A percentile compares a stretch with the other conserved stretches of the same genome.
Conservation (phyloP, 202 grass and related monocot species). For the Digitaria exilis region DNA sequence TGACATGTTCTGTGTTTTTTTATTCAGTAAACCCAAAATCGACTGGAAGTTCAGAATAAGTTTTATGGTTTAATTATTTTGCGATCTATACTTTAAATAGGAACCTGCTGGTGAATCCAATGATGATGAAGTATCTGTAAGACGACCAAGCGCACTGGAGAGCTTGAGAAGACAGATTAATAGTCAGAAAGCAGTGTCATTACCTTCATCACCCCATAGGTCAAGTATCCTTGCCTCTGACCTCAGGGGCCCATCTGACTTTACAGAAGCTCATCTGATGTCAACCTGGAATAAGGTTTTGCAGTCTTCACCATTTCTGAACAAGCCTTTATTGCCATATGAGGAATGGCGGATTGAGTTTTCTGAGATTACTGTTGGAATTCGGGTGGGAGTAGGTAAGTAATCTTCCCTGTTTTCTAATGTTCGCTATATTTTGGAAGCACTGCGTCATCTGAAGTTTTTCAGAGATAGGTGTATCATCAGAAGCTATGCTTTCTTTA, state of each 20-base stretch:
- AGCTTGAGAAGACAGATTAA: constrained; percentile 64
- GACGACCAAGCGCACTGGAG: constrained; percentile 44
- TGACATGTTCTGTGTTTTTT: constrained; percentile 11
- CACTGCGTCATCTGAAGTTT: background rate
- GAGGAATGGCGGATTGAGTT: constrained; percentile 93
- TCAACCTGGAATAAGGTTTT: constrained; percentile 91
- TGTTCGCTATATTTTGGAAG: constrained; percentile 34
- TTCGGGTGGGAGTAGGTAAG: constrained; percentile 96
- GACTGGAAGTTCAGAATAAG: background rate
- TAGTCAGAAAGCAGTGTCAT: constrained; percentile 81
- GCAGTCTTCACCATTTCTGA: constrained; percentile 81
- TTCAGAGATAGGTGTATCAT: background rate
- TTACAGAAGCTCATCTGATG: constrained; percentile 67
- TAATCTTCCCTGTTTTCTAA: constrained; percentile 29
- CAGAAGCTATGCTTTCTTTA: constrained; percentile 11
- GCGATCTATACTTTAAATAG: constrained; percentile 47
- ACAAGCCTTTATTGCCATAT: constrained; percentile 88
- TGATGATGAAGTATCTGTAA: constrained; percentile 51
- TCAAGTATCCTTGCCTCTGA: constrained; percentile 57
- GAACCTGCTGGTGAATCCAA: constrained; percentile 49
- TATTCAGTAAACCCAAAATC: constrained; percentile 18
- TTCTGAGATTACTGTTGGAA: constrained; percentile 94
- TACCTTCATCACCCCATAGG: constrained; percentile 90
- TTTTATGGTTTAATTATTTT: constrained; percentile 23
- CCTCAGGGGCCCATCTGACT: constrained; percentile 61